Percentiles rank a stretch among this genome's conserved stretches.
These are phyloP conservation scores for Monilinia polystroma DNA, from an alignment of 2,329 filamentous ascomycete genomes.

Conservation along the genomic window DNA sequence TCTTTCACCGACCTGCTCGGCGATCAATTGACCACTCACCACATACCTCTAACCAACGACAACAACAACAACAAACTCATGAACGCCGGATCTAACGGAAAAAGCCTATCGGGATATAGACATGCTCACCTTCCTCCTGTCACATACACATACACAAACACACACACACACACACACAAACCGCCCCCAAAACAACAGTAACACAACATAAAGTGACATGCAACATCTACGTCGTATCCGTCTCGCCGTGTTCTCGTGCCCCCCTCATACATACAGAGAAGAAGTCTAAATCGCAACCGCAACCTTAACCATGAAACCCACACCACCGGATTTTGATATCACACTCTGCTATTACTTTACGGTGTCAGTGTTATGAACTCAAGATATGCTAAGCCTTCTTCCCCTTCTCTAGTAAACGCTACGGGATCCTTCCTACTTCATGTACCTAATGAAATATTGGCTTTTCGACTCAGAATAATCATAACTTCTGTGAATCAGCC, in stretches of 20 bases:
- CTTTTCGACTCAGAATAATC: background rate
- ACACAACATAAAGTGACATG: background rate
- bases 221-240: conserved; percentile 12
- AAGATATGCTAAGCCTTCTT: conserved; percentile 8
- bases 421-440: conserved; percentile 20
- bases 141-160: background rate
- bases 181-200: conserved; percentile 5
- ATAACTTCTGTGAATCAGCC: conserved; percentile 8
- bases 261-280: background rate
- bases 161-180: background rate
- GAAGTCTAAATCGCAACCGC: background rate
- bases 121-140: background rate
- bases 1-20: no score
- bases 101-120: conserved; percentile 2
- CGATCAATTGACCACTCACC: no score
- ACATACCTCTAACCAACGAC: no score
- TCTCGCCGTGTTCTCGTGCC: conserved; percentile 9
- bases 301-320: conserved; percentile 6
- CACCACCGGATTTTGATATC: conserved; percentile 6
- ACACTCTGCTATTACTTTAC: background rate
- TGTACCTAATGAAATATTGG: background rate
- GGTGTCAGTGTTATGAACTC: no score
- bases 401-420: conserved; percentile 12
- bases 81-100: background rate
- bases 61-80: background rate